Base-by-base conservation (phyloP, 345 rosid species). In the Dipteronia dyeriana region DNA sequence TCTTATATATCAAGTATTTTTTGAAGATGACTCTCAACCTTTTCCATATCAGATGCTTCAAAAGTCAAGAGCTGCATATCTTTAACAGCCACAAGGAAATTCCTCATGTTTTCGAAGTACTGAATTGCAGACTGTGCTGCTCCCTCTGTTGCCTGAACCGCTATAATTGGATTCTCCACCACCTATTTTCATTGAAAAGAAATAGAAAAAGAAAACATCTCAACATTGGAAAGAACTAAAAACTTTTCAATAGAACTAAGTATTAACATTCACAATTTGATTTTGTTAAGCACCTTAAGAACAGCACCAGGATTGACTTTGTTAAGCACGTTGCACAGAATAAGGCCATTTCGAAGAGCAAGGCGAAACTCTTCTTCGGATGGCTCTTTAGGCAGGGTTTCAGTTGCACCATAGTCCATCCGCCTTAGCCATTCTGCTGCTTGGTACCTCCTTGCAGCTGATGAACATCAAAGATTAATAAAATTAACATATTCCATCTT, bases 111-210 rank as follows among this genome's bases (percentile, higher is more conserved):
- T 79, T 96, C 99, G 5, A 96, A 96, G 76, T 90, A 96, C 83
- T 96, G 99, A 73, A 96, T 96, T 5, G 99, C 99, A 20, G 97
- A 96, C 75, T 96, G 99, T 39, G 99, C 99, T 12, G 99, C 97
- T 49, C 89, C 99, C 41, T 96, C 99, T 0, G 95, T 87, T 1
- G 97, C 87, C 70, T 93, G 92, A 59, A 91, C 88, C 0, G 90
- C 87, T 38, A 91, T 79, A 7, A 88, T 79, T 51, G 97, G 96
- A 73, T 84, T 95, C 59, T 93, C 98, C 61, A 96, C 99, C 73
- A 96, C 96, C 98, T 88, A 61, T 51, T 54, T 62, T 22, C 23
- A 38, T 45, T 14, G n/a, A 7, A 8, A 41, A 41, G 45, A 56
- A 66, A 9, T 38, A 4, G 3, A 76, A n/a, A n/a, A n/a, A n/a